Conservation (phyloP, 2,329 filamentous ascomycete species). For the Nigrospora sphaerica region DNA sequence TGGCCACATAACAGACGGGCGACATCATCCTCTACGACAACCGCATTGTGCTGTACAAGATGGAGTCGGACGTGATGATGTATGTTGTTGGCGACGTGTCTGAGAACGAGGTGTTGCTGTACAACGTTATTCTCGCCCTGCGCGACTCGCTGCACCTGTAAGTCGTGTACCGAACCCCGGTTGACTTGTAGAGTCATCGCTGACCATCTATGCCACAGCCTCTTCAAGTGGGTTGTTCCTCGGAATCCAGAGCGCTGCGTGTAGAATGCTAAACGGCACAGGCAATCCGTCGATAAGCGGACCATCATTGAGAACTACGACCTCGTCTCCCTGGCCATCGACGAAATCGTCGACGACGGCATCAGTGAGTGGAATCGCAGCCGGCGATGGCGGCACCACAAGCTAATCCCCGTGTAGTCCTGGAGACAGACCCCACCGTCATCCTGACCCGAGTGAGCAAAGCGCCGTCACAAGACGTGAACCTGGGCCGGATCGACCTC, state of each 20-base stretch:
- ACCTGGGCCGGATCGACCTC: conserved; percentile 88
- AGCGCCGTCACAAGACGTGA: conserved; percentile 84
- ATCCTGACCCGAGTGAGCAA: conserved; percentile 88
- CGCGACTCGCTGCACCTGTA: conserved; percentile 79
- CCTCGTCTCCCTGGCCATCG: conserved; percentile 84
- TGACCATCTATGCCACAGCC: not conserved
- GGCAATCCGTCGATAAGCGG: conserved; percentile 93
- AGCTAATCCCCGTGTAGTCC: conserved; percentile 63
- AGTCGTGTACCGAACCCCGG: too few relatives aligned
- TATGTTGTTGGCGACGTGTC: conserved; percentile 88
- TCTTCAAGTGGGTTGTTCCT: not conserved
- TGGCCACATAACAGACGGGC: conserved; percentile 21
- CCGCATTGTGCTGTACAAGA: conserved; percentile 94
- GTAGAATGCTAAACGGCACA: conserved; percentile 25
- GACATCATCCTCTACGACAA: conserved; percentile 98
- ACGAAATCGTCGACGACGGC: conserved; percentile 82
- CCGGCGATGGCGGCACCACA: not conserved
- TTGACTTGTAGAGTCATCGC: too few relatives aligned
- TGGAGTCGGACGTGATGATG: conserved; percentile 92
- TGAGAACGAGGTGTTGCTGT: conserved; percentile 95
- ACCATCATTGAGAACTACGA: conserved; percentile 99
- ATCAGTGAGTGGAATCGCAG: not conserved
- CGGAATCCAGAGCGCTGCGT: too few relatives aligned
- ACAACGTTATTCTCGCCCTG: conserved; percentile 88
- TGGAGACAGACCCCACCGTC: conserved; percentile 94